Evolutionary conservation across 2,329 filamentous ascomycete species (phyloP), one percentile per base, ranked within the genome.

Genomic region (Fusarium sp.): DNA sequence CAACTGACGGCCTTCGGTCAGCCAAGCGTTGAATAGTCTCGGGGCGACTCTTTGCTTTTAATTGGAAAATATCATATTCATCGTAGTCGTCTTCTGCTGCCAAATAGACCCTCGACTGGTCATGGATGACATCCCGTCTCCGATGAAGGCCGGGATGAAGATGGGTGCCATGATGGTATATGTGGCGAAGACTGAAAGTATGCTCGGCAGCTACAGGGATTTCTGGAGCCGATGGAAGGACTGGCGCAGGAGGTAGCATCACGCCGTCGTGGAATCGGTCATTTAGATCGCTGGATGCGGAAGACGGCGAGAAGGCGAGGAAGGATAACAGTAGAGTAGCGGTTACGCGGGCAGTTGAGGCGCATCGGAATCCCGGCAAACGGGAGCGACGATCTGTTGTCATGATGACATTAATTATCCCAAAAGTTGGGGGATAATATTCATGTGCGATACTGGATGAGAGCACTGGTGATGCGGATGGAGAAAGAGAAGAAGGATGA

Each of bases 131-230:
- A 78, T 98, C 93, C 65, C 91, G 85, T 73, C 89, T 90, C 62
- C 91, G 87, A 79, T 98, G 93, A 18, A 98, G 87, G 7, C 85
- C 81, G 4, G 94, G 94, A 72, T 97, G 88, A 72, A 87, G 83
- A 79, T 95, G 88, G 42, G 93, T 92, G 62, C 95, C 95, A 81
- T 97, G 94, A 78, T 98, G 94, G 81, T 93, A 96, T 75, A 98
- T 90, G 80, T 99, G 95, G 74, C 93, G 90, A 59, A 99, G 87
- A 9, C 86, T 89, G 82, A 91, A 90, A 37, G 82, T 81, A 73
- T 90, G 88, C 11, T 89, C 84, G 21, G 84, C 83, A 13, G 87
- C 82, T 13, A 75, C 77, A 23, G 84, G 84, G 7, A 81, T 75
- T 58, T 86, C 83, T 55, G 74, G 77, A n/a, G 61, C 73, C 26